Base-by-base conservation (phyloP, 345 rosid genomes). In the Carallia brachiata region DNA sequence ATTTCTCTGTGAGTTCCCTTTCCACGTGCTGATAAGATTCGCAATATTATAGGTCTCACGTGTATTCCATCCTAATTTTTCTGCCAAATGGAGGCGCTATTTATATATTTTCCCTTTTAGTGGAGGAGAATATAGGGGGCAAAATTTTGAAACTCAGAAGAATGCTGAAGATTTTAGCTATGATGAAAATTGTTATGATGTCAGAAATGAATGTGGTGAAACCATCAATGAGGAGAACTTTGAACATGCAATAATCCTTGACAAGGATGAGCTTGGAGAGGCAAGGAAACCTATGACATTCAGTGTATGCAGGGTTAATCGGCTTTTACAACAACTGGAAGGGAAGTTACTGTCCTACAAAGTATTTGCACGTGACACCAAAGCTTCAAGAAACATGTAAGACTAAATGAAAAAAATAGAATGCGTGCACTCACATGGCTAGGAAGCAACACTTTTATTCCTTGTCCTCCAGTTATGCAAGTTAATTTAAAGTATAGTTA, bases 21-120 rank as follows among this genome's bases (percentile, higher is more conserved):
- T 37, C 27, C 34, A 34, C 44, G 55, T 59, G 34, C 61, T 77
- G 44, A 70, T 68, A 53, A 52, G 37, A 17, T 57, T 63, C 54
- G 13, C 60, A 53, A 72, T 64, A 56, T 23, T 80, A 68, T 66
- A 91, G 97, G 96, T 92, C 67, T 85, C 96, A 23, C 92, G 97
- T 63, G 79, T 69, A 62, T 92, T 95, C 78, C 97, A 95, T 78
- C 98, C 99, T 32, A 95, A 95, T 79, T 92, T 95, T 74, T 87
- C 96, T 71, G 99, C 99, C 63, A 92, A 88, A 76, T 92, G 99
- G 98, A 92, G 97, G 80, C 91, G 86, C 48, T 95, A 95, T 80
- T 81, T 90, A 54, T 95, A 95, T 77, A 83, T 89, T 23, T 90
- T 92, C 81, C 99, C 99, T 59, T 72, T 95, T 52, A 84, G 76